Percentiles rank a stretch among this genome's conserved stretches.
phyloP scores from a whole-genome alignment of 2,329 filamentous ascomycete species.

The Biscogniauxia marginata region DNA sequence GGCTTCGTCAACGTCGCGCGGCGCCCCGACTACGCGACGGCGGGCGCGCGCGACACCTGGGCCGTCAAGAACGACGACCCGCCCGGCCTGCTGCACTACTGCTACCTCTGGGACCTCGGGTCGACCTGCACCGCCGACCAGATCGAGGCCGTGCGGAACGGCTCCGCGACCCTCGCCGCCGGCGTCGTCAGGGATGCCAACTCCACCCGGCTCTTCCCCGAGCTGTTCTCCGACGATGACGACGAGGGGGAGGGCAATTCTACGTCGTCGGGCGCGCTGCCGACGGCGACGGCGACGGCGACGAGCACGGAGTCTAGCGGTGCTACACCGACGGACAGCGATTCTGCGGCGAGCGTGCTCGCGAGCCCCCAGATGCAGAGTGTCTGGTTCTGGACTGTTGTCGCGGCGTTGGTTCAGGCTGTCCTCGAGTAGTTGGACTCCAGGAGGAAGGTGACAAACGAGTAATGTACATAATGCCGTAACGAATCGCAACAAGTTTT shows the following conservation, averaged over 20 bases:
- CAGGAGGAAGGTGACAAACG: too few species aligned
- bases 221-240: conserved; percentile 18
- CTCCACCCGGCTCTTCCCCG: conserved; percentile 30
- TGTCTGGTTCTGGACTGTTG: conserved; percentile 3
- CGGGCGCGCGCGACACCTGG: conserved; percentile 33
- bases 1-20: conserved; percentile 49
- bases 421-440: neutral
- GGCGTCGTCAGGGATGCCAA: conserved; percentile 31
- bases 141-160: conserved; percentile 37
- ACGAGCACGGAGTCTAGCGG: too few species aligned
- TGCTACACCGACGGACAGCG: neutral
- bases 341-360: neutral
- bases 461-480: neutral
- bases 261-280: neutral
- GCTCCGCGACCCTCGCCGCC: conserved; percentile 34
- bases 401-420: neutral
- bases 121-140: conserved; percentile 51
- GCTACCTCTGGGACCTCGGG: conserved; percentile 55
- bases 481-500: neutral
- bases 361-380: too few species aligned
- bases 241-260: neutral
- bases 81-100: conserved; percentile 49
- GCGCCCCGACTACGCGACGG: conserved; percentile 37
- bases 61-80: conserved; percentile 50
- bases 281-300: neutral